Evolutionary conservation across 768 basidiomycete genomes (phyloP).

Genomic region (Nidula microcarpa): DNA sequence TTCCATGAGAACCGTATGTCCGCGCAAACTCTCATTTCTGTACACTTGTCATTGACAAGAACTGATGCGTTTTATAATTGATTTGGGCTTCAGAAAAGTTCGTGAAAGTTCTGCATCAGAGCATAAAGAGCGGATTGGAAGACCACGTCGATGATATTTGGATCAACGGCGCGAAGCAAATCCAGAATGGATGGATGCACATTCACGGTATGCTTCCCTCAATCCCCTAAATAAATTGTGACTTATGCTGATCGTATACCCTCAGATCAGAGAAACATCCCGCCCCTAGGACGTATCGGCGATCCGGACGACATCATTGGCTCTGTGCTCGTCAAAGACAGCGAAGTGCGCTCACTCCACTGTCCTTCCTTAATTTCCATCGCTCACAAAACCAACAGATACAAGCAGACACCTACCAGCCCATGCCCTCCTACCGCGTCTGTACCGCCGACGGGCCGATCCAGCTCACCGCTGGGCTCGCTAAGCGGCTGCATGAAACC

Average conservation of each 20-base stretch:
- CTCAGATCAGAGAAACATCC: constrained; percentile 70
- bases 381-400: constrained; percentile 38
- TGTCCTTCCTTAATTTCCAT: constrained; percentile 1
- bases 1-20: constrained; percentile 69
- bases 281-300: constrained; percentile 70
- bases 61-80: not conserved
- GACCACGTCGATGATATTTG: constrained; percentile 66
- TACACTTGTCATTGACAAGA: not conserved
- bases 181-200: constrained; percentile 84
- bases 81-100: constrained; percentile 46
- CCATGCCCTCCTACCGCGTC: constrained; percentile 81
- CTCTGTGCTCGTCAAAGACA: constrained; percentile 66
- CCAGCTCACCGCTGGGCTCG: constrained; percentile 66
- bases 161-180: constrained; percentile 59
- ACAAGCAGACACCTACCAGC: constrained; percentile 67
- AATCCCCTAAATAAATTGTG: not conserved
- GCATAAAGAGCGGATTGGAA: constrained; percentile 48
- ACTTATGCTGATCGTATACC: not conserved
- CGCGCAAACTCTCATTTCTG: not conserved
- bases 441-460: constrained; percentile 74
- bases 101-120: constrained; percentile 54
- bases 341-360: constrained; percentile 43
- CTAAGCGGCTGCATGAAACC: constrained; percentile 37
- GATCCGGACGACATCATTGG: constrained; percentile 84
- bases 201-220: constrained; percentile 48